Conservation (phyloP, 164 flowering plant genomes). For the Umbilicus rupestris region DNA sequence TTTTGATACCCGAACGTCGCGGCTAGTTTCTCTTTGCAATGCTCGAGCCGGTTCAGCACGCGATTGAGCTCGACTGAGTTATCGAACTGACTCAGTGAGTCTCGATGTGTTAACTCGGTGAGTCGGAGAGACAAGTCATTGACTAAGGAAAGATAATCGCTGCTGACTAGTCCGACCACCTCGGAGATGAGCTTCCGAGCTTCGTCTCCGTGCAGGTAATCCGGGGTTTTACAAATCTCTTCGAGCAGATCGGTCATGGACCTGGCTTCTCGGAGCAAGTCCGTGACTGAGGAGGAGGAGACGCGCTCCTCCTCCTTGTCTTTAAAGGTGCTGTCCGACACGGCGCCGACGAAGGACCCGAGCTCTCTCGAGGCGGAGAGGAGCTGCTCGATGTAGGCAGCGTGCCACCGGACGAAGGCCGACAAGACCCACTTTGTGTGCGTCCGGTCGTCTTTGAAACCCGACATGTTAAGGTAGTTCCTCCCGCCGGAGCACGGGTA, state of each 20-base stretch:
- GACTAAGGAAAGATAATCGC: constrained; percentile 33
- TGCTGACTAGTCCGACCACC: constrained; percentile 26
- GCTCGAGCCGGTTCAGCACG: constrained; percentile 46
- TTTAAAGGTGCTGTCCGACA: constrained; percentile 11
- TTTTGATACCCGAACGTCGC: constrained; percentile 18
- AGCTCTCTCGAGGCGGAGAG: constrained; percentile 36
- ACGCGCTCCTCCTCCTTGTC: constrained; percentile 21
- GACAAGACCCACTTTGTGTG: constrained; percentile 50
- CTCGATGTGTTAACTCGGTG: constrained; percentile 38
- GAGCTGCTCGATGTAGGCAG: constrained; percentile 41
- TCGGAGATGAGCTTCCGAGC: constrained; percentile 24
- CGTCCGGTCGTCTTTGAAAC: constrained; percentile 42
- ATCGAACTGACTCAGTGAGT: constrained; percentile 36
- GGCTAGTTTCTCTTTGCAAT: constrained; percentile 37
- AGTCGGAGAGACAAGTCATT: constrained; percentile 37
- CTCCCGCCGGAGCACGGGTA: constrained; percentile 58
- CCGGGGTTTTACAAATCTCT: constrained; percentile 40
- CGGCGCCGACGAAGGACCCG: constrained; percentile 36
- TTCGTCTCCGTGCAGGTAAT: constrained; percentile 20
- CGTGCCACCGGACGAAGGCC: constrained; percentile 67
- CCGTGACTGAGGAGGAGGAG: constrained; percentile 24
- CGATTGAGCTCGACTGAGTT: constrained; percentile 59
- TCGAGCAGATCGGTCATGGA: constrained; percentile 39
- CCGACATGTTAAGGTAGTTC: constrained; percentile 66
- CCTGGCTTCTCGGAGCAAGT: constrained; percentile 38